A percentile compares a stretch with the other conserved stretches of the same genome.
These are phyloP conservation scores for Alternaria longipes DNA, from an alignment of 2,329 filamentous ascomycete species.

Conservation along the genomic window DNA sequence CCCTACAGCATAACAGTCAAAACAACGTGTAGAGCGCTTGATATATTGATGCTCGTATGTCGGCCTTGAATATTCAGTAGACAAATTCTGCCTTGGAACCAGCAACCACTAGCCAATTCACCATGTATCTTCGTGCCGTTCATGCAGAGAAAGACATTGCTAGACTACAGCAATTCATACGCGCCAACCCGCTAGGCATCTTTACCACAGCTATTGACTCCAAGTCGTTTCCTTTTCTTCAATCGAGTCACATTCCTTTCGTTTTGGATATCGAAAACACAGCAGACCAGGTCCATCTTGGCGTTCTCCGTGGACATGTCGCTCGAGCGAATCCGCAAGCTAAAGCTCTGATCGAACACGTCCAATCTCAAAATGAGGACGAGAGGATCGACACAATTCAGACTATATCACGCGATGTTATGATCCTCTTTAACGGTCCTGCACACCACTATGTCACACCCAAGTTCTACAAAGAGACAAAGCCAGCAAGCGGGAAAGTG, in stretches of 20 bases:
- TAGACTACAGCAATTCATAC: constrained; percentile 64
- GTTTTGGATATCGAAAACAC: constrained; percentile 49
- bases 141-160: constrained; percentile 60
- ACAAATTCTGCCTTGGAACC: too few species aligned
- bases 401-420: background rate
- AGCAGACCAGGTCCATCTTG: constrained; percentile 55
- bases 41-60: too few species aligned
- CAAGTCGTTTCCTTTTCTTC: constrained; percentile 27
- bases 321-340: constrained; percentile 46
- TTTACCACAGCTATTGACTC: constrained; percentile 67
- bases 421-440: background rate
- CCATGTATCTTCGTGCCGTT: constrained; percentile 63
- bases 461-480: background rate
- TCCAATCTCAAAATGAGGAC: too few species aligned
- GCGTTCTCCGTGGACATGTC: constrained; percentile 67
- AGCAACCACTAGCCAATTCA: background rate
- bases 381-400: background rate
- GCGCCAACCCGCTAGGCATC: constrained; percentile 67
- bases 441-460: background rate
- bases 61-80: too few species aligned
- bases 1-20: too few species aligned
- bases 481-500: background rate
- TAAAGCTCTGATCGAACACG: too few species aligned
- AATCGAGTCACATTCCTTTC: constrained; percentile 39
- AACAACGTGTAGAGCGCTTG: too few species aligned